Evolutionary conservation across 441 rosid genomes (phyloP), one percentile per base, ranked within the genome.

Genomic region (Dalechampia spathulata): DNA sequence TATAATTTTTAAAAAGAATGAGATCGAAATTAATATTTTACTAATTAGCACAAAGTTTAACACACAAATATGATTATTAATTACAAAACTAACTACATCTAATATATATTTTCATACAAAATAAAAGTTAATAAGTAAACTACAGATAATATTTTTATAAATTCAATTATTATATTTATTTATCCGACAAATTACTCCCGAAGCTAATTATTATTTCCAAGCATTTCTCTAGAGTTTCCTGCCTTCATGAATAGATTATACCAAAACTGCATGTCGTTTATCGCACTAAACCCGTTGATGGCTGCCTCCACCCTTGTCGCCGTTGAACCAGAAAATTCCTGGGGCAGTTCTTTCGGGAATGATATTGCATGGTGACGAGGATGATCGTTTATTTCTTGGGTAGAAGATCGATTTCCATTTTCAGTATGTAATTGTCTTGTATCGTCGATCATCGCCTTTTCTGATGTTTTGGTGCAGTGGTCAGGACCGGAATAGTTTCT

Each of bases 261-360:
- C 77, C 77, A 72, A 36, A 66, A 76, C 15, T 57, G 68, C 56
- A 52, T 42, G 22, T 22, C 55, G 40, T 56, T 60, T 2, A 45
- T 22, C 20, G 3, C 42, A 21, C 25, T 54, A 17, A 1, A 26
- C 45, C 27, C 39, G 43, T 52, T 21, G 11, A 4, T 49, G 10
- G 34, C 20, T 27, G 8, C 49, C 50, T 58, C 72, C 38, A 30
- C 34, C 1, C 12, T 14, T 38, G 48, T 12, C 19, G 52, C 11
- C 19, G 30, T 2, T 27, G 49, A 45, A 27, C 17, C 21, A 1
- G 20, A 12, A 4, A 23, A 41, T 41, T 60, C 61, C 9, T 37
- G 46, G 11, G 32, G 16, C 14, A 42, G 8, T 14, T 52, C 52
- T 17, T 19, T 28, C 17, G 11, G 34, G 27, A 16, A 57, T 19